Evolutionary conservation across 495 filamentous ascomycete genomes (phyloP).

Genomic region (Amorphotheca resinae): DNA sequence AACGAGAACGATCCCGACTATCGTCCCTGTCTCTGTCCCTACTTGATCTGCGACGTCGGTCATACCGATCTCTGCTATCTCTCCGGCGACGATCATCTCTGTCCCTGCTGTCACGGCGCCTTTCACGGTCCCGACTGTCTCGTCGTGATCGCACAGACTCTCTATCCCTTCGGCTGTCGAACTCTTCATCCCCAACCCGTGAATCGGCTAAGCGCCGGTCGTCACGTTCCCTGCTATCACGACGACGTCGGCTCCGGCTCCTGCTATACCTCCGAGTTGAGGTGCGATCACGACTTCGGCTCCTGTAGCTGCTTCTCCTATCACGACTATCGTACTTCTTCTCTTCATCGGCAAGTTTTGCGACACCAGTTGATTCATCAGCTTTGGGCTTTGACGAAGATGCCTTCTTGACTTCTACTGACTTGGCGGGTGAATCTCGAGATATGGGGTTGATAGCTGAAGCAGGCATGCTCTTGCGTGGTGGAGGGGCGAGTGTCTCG

Average conservation of each 20-base stretch:
- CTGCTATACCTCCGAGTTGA: conserved; percentile 11
- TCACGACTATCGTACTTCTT: conserved; percentile 4
- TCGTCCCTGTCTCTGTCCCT: conserved; percentile 19
- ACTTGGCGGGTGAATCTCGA: conserved; percentile 12
- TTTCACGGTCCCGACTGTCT: conserved; percentile 14
- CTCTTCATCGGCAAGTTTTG: conserved; percentile 15
- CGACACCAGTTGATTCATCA: conserved; percentile 7
- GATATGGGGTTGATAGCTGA: conserved; percentile 40
- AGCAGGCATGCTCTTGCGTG: conserved; percentile 34
- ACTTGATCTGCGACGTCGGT: conserved; percentile 18
- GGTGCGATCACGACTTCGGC: conserved; percentile 15
- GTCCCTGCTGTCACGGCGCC: conserved; percentile 10
- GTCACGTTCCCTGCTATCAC: conserved; percentile 14
- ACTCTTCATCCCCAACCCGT: no score
- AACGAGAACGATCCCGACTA: conserved; percentile 15
- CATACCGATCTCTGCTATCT: conserved; percentile 14
- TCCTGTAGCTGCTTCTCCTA: conserved; percentile 4
- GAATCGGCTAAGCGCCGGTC: no score
- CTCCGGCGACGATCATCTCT: conserved; percentile 8
- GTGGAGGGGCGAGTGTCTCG: conserved; percentile 38
- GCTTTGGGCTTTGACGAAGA: conserved; percentile 16
- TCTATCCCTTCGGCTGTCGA: no score
- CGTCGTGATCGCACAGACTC: conserved; percentile 11
- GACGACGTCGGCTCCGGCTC: conserved; percentile 11
- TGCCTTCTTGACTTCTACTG: conserved; percentile 12